Conservation (phyloP, 129 eudicot species). For the Deinandra increscens region DNA sequence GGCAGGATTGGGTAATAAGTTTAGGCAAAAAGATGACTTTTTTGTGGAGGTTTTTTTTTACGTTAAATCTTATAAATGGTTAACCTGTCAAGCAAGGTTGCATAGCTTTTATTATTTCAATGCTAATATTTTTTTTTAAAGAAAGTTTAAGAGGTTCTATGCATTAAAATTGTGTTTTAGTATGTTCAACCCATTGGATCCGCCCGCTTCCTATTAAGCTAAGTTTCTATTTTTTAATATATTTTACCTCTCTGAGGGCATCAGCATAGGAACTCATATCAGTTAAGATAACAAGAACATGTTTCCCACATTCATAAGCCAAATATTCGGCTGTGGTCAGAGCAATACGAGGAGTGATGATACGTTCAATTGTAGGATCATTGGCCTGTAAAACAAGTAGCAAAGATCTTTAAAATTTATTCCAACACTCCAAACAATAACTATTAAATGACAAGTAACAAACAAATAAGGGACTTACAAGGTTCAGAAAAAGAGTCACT, state of each 20-base stretch:
- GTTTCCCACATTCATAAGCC: slow-evolving; percentile 98
- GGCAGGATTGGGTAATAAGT: neutral
- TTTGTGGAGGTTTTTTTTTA: neutral
- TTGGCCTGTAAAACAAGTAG: slow-evolving; percentile 55
- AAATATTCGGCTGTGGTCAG: slow-evolving; percentile 93
- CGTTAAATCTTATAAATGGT: neutral
- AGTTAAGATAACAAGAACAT: slow-evolving; percentile 88
- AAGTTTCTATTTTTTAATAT: slow-evolving; percentile 20
- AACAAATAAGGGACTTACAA: slow-evolving; percentile 43
- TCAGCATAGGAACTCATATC: slow-evolving; percentile 99
- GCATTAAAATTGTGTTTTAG: neutral
- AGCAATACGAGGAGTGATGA: slow-evolving; percentile 92
- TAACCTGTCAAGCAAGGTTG: neutral
- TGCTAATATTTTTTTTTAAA: neutral
- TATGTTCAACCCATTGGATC: neutral
- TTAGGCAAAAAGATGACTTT: neutral
- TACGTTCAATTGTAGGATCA: slow-evolving; percentile 98
- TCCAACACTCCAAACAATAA: neutral
- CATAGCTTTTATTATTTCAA: neutral
- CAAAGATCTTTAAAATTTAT: neutral
- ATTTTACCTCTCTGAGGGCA: slow-evolving; percentile 97
- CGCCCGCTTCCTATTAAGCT: neutral
- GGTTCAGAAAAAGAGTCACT: slow-evolving; percentile 89
- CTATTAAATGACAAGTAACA: neutral
- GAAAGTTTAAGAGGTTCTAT: neutral